Evolutionary conservation across 2,329 filamentous ascomycete species (phyloP), one percentile per base, ranked within the genome.

Genomic region (Pseudocercospora musae): DNA sequence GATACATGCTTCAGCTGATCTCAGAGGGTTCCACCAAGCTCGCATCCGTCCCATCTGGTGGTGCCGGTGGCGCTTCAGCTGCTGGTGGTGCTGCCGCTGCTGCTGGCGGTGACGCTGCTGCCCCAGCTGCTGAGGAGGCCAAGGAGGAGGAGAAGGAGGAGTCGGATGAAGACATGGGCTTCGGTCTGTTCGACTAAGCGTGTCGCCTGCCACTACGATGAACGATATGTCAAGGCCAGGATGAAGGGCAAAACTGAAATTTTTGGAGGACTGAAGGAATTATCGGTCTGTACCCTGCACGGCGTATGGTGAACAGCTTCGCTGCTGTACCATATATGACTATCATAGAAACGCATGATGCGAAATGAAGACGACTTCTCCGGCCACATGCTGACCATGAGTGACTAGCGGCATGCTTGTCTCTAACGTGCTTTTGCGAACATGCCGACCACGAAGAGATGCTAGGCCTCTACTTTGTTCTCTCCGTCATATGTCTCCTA

Each of bases 11-110:
- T 15, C 73, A 98, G 95, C 84, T 99, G 82, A 97, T 99, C 80
- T 75, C 91, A 75, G 87, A 93, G 82, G 95, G 95, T 78, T 87
- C 90, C 71, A 77, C 84, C 81, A 99, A 99, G 89, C 92, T 99
- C 76, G 95, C 95, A 75, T 97, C 94, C 82, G 94, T 99, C 78
- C 93, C 95, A 81, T 92, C 91, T 76, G 95, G 93, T 76, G 93
- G 93, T 81, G 86, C 84, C 77, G 92, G 87, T 78, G 90, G 84
- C 79, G 87, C 82, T 77, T 89, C 82, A 77, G 90, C 83, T 76
- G 89, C 82, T 74, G 89, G 83, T 72, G 88, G 82, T 71, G 89
- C 82, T 73, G 90, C 82, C 77, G 91, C 83, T 77, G 90, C 82
- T 70, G 89, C 82, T 73, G 90, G 81, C 77, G 91, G 82, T 77